Percentiles rank a stretch among this genome's conserved stretches.
phyloP scores from a whole-genome alignment of 176 grass and related monocot species.

The Bothriochloa decipiens region DNA sequence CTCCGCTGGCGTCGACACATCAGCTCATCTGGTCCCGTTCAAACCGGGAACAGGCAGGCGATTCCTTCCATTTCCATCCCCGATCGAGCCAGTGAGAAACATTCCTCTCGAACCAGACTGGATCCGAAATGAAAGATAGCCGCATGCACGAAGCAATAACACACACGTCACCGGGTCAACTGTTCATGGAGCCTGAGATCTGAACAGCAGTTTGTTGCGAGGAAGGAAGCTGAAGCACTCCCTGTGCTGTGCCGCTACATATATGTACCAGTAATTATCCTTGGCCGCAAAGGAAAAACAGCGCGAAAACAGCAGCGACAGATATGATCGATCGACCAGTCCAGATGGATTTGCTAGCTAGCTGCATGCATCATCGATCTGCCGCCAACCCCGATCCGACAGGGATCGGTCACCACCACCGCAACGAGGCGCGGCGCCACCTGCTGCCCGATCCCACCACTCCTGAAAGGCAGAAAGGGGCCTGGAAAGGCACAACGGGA shows the following conservation, averaged over 20 bases:
- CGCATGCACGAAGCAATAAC: not conserved
- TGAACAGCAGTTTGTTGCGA: slow-evolving; percentile 39
- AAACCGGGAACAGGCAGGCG: not conserved
- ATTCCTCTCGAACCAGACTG: not conserved
- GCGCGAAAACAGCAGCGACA: not conserved
- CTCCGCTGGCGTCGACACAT: slow-evolving; percentile 13
- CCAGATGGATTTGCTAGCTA: not conserved
- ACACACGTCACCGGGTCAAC: not conserved
- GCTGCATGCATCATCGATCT: not conserved
- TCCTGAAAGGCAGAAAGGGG: not conserved
- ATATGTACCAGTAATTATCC: not conserved
- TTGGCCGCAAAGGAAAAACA: slow-evolving; percentile 48
- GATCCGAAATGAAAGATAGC: not conserved
- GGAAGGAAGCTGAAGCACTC: not conserved
- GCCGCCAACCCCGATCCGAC: slow-evolving; percentile 15
- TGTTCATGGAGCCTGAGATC: slow-evolving; percentile 15
- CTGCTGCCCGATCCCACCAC: not conserved
- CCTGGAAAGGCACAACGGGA: not conserved
- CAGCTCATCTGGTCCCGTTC: not conserved
- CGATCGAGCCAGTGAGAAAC: not conserved
- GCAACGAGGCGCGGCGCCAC: not conserved
- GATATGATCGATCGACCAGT: too few species aligned
- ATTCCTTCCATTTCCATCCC: not conserved
- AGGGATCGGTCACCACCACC: slow-evolving; percentile 5
- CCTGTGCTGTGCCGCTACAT: not conserved